Conservation (phyloP, 331 rosid species). For the Erythrophleum ivorense region DNA sequence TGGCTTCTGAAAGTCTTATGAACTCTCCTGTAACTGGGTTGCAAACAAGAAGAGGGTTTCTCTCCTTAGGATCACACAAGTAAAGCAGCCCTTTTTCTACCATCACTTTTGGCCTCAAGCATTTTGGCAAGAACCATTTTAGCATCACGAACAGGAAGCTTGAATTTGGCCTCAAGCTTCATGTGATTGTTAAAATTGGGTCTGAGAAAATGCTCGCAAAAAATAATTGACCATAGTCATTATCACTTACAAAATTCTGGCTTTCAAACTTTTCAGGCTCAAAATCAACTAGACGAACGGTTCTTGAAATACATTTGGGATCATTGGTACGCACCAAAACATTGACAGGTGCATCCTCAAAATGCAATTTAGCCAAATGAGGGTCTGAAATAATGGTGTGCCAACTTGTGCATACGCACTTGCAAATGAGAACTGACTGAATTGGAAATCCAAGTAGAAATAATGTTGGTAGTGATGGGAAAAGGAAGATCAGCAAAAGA, state of each 20-base stretch:
- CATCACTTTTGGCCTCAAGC: neutral
- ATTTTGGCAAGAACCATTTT: neutral
- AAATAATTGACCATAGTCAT: neutral
- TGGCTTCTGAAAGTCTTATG: conserved; percentile 25
- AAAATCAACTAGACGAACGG: neutral
- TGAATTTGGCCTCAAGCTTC: conserved; percentile 24
- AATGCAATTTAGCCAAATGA: conserved; percentile 25
- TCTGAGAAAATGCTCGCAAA: neutral
- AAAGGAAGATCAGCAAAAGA: conserved; percentile 20
- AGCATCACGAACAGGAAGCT: conserved; percentile 21
- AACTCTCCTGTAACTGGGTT: conserved; percentile 45
- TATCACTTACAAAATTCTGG: neutral
- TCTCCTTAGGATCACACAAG: neutral
- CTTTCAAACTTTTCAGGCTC: neutral
- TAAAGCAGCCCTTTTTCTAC: conserved; percentile 30
- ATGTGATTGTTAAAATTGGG: neutral
- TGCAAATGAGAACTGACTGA: conserved; percentile 22
- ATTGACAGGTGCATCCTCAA: neutral
- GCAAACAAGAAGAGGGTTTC: conserved; percentile 20
- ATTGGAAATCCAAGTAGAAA: conserved; percentile 29
- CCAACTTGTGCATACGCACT: conserved; percentile 16
- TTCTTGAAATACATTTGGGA: neutral
- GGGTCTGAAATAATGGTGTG: conserved; percentile 18
- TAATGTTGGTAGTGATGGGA: conserved; percentile 1
- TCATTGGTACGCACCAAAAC: conserved; percentile 1